phyloP scores from a whole-genome alignment of 768 basidiomycete genomes.

The Russula dissimulans region DNA sequence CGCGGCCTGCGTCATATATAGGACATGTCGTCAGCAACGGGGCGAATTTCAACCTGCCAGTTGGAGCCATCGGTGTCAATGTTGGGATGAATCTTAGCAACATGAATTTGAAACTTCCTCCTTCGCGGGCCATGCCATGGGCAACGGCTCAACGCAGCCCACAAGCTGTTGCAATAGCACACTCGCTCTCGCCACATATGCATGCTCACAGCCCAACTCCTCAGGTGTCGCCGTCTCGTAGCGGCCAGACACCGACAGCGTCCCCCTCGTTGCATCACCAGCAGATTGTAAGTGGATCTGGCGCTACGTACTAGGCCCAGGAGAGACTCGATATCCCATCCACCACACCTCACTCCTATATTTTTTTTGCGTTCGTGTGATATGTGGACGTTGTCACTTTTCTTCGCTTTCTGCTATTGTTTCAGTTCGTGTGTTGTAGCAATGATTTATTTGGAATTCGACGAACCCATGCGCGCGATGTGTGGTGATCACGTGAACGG shows the following conservation, averaged over 20 bases:
- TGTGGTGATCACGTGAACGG: too few species aligned
- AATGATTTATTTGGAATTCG: slow-evolving; percentile 18
- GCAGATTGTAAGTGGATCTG: slow-evolving; percentile 26
- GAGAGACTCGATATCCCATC: slow-evolving; percentile 6
- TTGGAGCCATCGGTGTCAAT: slow-evolving; percentile 17
- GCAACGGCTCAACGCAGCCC: slow-evolving; percentile 21
- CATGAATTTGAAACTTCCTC: slow-evolving; percentile 36
- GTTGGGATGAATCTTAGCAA: slow-evolving; percentile 32
- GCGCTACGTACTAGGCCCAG: slow-evolving; percentile 11
- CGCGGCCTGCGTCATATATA: slow-evolving; percentile 31
- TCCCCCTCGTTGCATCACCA: slow-evolving; percentile 30
- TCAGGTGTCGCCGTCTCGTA: slow-evolving; percentile 26
- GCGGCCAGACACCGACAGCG: slow-evolving; percentile 25
- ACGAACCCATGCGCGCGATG: slow-evolving; percentile 3
- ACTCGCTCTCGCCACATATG: slow-evolving; percentile 26
- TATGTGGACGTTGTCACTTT: slow-evolving; percentile 12
- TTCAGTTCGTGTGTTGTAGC: slow-evolving; percentile 17
- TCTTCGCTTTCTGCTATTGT: slow-evolving; percentile 10
- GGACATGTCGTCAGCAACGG: slow-evolving; percentile 30
- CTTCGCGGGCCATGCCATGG: slow-evolving; percentile 35
- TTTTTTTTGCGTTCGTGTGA: slow-evolving; percentile 13
- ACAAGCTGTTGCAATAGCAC: slow-evolving; percentile 24
- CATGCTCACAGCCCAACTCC: slow-evolving; percentile 24
- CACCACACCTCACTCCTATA: slow-evolving; percentile 11
- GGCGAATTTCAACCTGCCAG: slow-evolving; percentile 32